These are phyloP conservation scores for Lachnellula cervina DNA, from an alignment of 2,329 filamentous ascomycete species.

Conservation along the genomic window DNA sequence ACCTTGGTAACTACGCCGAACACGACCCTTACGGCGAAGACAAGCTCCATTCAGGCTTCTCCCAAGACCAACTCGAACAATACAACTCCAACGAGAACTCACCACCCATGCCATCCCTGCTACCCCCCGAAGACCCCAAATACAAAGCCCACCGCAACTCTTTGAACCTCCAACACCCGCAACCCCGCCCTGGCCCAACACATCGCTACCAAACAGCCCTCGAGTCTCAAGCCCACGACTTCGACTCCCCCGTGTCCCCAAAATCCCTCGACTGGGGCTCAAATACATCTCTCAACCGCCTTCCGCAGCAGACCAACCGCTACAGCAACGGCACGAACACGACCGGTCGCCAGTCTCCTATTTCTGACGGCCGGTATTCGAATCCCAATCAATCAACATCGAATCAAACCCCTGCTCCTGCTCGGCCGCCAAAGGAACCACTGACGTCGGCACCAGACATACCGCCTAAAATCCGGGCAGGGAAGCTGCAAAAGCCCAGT, in stretches of 20 bases:
- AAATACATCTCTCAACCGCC: constrained; percentile 50
- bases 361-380: constrained; percentile 30
- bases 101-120: constrained; percentile 21
- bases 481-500: constrained; percentile 49
- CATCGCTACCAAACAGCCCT: constrained; percentile 69
- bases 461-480: constrained; percentile 44
- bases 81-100: constrained; percentile 20
- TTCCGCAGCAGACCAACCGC: constrained; percentile 47
- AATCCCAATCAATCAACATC: constrained; percentile 17
- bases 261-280: constrained; percentile 60
- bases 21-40: constrained; percentile 58
- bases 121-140: constrained; percentile 60
- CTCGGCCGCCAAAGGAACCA: constrained; percentile 60
- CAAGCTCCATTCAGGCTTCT: constrained; percentile 53
- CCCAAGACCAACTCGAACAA: constrained; percentile 41
- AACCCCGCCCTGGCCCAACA: constrained; percentile 68
- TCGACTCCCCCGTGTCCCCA: constrained; percentile 54
- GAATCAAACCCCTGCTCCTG: constrained; percentile 39
- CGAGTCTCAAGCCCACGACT: constrained; percentile 68
- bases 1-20: constrained; percentile 59
- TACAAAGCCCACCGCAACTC: constrained; percentile 80
- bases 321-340: constrained; percentile 32
- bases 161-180: constrained; percentile 72
- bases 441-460: constrained; percentile 40
- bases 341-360: constrained; percentile 25